Evolutionary conservation across 164 flowering plant genomes (phyloP), one percentile per base, ranked within the genome.

Genomic region (Amborella trichopoda): DNA sequence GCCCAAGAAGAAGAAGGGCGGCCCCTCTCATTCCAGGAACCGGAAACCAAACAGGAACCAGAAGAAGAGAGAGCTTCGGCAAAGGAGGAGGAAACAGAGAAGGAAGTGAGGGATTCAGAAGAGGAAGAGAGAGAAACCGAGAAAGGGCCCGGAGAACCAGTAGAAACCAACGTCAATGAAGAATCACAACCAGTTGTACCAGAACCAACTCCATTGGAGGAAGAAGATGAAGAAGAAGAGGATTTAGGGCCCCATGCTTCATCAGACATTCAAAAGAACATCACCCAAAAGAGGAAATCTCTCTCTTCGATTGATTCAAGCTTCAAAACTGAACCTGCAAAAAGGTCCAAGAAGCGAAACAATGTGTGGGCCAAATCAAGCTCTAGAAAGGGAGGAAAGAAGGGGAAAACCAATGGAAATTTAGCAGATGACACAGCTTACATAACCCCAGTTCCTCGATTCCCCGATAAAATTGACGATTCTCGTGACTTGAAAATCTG

Each of bases 381-480:
- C 0, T 59, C 77, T 6, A 59, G 94, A 12, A 86, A 83, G 42
- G 82, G 84, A 40, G 78, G 77, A 50, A 87, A 87, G 72, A 77
- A 76, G 70, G 56, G 39, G 23, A 84, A 79, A 42, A 32, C 66
- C 13, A 65, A 61, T 30, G 58, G 53, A 33, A 49, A 52, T 26
- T 48, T 56, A 45, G 55, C 48, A 16, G 80, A 78, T 32, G 84
- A 88, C 23, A 58, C 59, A 0, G 89, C 76, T 2, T 23, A 76
- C 25, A 74, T 88, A 11, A 69, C 94, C 1, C 96, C 96, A 1
- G 56, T 77, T 8, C 73, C 78, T 5, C 63, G 75, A 43, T 78
- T 82, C 44, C 83, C 90, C 0, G 96, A 91, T 40, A 76, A 72
- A 47, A 70, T 46, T 3, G 99, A 93, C 36, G 99, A 93, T 50